A percentile compares a stretch with the other conserved stretches of the same genome.
phyloP scores from a whole-genome alignment of 441 rosid genomes.

The Flueggea neowawraea region DNA sequence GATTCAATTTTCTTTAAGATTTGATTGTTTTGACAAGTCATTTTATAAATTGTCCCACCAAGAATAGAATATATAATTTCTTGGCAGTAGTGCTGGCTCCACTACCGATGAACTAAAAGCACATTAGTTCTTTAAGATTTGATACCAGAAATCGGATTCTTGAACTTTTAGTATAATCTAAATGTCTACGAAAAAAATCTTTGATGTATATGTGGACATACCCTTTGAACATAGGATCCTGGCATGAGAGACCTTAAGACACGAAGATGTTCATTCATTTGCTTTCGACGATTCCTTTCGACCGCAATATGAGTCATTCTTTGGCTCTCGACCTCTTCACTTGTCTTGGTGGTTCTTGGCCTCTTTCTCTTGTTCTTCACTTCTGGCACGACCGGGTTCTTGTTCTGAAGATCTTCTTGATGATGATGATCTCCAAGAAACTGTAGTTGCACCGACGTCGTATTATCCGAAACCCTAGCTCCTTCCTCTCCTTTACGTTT shows the following conservation, averaged over 20 bases:
- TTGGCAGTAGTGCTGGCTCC: too few relatives aligned
- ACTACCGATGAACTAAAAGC: too few relatives aligned
- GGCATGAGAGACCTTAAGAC: conserved; percentile 94
- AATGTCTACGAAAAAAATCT: conserved; percentile 1
- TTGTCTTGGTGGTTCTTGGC: conserved; percentile 71
- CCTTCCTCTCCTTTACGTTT: conserved; percentile 48
- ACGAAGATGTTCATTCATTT: conserved; percentile 91
- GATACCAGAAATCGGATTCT: too few relatives aligned
- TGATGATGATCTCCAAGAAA: conserved; percentile 32
- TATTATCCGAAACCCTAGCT: conserved; percentile 45
- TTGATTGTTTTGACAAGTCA: too few relatives aligned
- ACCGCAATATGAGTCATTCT: conserved; percentile 93
- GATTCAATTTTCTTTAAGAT: too few relatives aligned
- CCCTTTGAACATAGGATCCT: conserved; percentile 89
- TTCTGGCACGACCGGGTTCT: conserved; percentile 14
- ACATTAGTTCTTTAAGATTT: not conserved
- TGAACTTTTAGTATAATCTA: too few relatives aligned
- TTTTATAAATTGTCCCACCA: too few relatives aligned
- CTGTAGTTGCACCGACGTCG: conserved; percentile 44
- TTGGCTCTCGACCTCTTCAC: conserved; percentile 91
- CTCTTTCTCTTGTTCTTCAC: conserved; percentile 76
- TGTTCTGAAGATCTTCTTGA: conserved; percentile 28
- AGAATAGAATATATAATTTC: too few relatives aligned
- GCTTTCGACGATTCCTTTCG: conserved; percentile 86
- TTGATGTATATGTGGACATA: conserved; percentile 11